These are phyloP conservation scores for Pythium vanterpoolii DNA, from an alignment of 352 stramenopile species.

Conservation along the genomic window DNA sequence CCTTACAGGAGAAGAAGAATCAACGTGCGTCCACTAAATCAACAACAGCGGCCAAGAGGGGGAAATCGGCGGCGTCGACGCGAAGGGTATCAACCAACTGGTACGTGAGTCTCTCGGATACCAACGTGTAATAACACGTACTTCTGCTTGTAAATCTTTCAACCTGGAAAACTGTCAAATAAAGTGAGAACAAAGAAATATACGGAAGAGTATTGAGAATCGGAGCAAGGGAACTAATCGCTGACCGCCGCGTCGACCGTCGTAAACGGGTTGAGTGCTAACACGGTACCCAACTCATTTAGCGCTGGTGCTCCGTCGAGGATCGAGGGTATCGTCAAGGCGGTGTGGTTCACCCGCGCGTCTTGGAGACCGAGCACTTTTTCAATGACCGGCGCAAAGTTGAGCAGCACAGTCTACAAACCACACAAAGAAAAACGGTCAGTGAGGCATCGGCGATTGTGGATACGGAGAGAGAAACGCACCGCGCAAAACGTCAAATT, in stretches of 20 bases:
- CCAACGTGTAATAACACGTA: too few relatives aligned
- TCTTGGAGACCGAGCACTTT: slow-evolving; percentile 16
- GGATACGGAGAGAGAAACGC: background rate
- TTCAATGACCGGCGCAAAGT: slow-evolving; percentile 23
- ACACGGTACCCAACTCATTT: too few relatives aligned
- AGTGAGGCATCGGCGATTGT: background rate
- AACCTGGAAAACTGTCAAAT: too few relatives aligned
- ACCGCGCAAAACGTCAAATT: slow-evolving; percentile 23
- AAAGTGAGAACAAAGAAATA: too few relatives aligned
- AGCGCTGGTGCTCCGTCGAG: too few relatives aligned
- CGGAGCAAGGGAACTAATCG: too few relatives aligned
- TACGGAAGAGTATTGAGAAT: too few relatives aligned
- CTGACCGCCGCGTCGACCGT: too few relatives aligned
- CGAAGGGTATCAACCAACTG: background rate
- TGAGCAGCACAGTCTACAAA: slow-evolving; percentile 16
- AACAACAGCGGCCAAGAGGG: background rate
- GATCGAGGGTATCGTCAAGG: slow-evolving; percentile 8
- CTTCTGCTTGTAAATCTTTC: too few relatives aligned
- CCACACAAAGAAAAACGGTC: background rate
- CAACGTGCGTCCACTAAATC: background rate
- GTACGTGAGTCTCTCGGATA: slow-evolving; percentile 7
- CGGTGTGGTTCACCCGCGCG: background rate
- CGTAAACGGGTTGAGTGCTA: too few relatives aligned
- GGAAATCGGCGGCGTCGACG: background rate
- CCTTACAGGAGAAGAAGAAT: slow-evolving; percentile 12